phyloP scores from a whole-genome alignment of 257 asterid genomes.

The Cruciata laevipes region DNA sequence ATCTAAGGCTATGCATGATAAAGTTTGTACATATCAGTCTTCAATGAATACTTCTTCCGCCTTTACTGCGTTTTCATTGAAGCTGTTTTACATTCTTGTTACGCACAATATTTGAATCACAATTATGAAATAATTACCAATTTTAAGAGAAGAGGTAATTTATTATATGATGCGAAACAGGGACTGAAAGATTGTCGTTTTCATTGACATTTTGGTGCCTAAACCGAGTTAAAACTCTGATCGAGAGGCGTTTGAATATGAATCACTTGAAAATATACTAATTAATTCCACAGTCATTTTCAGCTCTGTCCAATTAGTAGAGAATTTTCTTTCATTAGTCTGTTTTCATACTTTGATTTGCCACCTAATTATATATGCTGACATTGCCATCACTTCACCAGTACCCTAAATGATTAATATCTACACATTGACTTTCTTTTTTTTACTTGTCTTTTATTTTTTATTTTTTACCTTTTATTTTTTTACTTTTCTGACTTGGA shows the following conservation, averaged over 20 bases:
- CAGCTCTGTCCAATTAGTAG: constrained; percentile 9
- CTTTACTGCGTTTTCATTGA: no score
- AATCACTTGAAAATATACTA: background rate
- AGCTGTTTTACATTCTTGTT: no score
- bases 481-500: background rate
- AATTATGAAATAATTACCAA: background rate
- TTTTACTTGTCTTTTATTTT: no score
- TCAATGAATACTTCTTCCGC: no score
- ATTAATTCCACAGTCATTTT: constrained; percentile 12
- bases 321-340: constrained; percentile 8
- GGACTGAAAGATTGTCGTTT: constrained; percentile 2
- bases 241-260: background rate
- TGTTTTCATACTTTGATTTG: constrained; percentile 11
- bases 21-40: no score
- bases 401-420: constrained; percentile 23
- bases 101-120: no score
- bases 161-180: background rate
- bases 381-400: constrained; percentile 9
- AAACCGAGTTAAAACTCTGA: background rate
- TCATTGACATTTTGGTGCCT: constrained; percentile 9
- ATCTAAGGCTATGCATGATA: no score
- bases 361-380: constrained; percentile 20
- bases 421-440: background rate
- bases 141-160: background rate
- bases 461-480: background rate